A percentile compares a stretch with the other conserved stretches of the same genome.
These are phyloP conservation scores for Lanzia echinophila DNA, from an alignment of 2,329 filamentous ascomycete genomes.

Conservation along the genomic window DNA sequence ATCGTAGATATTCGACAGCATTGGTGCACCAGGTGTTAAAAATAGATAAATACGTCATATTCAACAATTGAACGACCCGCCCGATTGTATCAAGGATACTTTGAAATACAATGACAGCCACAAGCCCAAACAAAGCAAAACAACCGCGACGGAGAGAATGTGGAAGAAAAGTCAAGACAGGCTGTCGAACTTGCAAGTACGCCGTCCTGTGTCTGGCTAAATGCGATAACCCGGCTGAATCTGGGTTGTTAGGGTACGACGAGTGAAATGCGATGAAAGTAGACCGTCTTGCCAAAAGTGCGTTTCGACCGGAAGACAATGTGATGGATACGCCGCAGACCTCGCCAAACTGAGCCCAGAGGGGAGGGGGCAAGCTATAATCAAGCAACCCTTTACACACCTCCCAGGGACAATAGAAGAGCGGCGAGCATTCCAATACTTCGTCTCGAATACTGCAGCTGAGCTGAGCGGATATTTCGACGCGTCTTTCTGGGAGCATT, in stretches of 20 bases:
- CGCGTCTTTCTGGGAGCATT: conserved; percentile 22
- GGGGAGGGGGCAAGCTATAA: conserved; percentile 1
- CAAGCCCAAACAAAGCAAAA: neutral
- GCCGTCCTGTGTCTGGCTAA: neutral
- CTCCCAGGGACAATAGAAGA: conserved; percentile 22
- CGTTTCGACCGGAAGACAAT: conserved; percentile 8
- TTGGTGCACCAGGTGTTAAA: too few relatives aligned
- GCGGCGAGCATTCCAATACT: conserved; percentile 25
- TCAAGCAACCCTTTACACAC: conserved; percentile 16
- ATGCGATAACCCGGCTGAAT: neutral
- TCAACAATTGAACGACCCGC: too few relatives aligned
- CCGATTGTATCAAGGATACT: too few relatives aligned
- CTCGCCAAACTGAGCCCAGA: neutral
- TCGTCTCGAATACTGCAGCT: conserved; percentile 21
- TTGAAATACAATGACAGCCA: too few relatives aligned
- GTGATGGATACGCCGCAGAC: conserved; percentile 11
- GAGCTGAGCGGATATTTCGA: conserved; percentile 26
- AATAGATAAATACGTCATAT: too few relatives aligned
- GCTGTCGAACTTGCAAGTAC: conserved; percentile 11
- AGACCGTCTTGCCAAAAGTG: conserved; percentile 11
- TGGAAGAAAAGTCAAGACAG: conserved; percentile 7
- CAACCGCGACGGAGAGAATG: neutral
- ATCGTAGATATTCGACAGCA: too few relatives aligned
- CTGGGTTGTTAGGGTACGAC: conserved; percentile 7
- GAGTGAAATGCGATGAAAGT: conserved; percentile 15